These are phyloP conservation scores for Metarhizium anisopliae DNA, from an alignment of 2,329 filamentous ascomycete species.

Conservation along the genomic window DNA sequence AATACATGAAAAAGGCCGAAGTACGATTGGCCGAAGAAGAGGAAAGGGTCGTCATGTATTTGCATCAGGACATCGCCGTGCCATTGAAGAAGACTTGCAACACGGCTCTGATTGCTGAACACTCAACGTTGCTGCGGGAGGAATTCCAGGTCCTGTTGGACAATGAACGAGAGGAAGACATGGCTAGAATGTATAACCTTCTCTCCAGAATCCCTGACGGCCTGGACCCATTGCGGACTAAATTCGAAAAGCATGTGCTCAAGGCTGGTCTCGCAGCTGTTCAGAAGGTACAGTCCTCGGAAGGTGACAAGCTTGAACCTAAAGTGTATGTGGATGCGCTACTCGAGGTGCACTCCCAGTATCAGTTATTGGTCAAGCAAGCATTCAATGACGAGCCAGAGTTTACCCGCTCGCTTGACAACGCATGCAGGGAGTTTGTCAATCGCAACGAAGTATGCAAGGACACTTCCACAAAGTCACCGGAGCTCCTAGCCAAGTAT, in stretches of 20 bases:
- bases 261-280: conserved; percentile 84
- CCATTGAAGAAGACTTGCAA: conserved; percentile 83
- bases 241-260: conserved; percentile 87
- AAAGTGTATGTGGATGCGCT: conserved; percentile 95
- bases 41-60: conserved; percentile 82
- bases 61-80: conserved; percentile 81
- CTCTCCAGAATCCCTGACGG: conserved; percentile 85
- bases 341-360: conserved; percentile 88
- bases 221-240: conserved; percentile 74
- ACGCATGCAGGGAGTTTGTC: conserved; percentile 95
- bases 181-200: conserved; percentile 92
- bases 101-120: conserved; percentile 79
- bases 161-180: conserved; percentile 89
- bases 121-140: conserved; percentile 77
- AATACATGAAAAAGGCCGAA: conserved; percentile 99
- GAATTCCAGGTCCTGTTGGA: conserved; percentile 93
- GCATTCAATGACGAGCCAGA: conserved; percentile 95
- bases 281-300: conserved; percentile 77
- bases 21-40: conserved; percentile 83
- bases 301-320: conserved; percentile 84
- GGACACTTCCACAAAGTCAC: conserved; percentile 84
- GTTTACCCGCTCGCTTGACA: conserved; percentile 91
- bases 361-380: conserved; percentile 80
- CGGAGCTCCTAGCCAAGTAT: conserved; percentile 91
- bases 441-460: conserved; percentile 97